phyloP scores from a whole-genome alignment of 495 filamentous ascomycete genomes.

The Hypoxylon intermedium region DNA sequence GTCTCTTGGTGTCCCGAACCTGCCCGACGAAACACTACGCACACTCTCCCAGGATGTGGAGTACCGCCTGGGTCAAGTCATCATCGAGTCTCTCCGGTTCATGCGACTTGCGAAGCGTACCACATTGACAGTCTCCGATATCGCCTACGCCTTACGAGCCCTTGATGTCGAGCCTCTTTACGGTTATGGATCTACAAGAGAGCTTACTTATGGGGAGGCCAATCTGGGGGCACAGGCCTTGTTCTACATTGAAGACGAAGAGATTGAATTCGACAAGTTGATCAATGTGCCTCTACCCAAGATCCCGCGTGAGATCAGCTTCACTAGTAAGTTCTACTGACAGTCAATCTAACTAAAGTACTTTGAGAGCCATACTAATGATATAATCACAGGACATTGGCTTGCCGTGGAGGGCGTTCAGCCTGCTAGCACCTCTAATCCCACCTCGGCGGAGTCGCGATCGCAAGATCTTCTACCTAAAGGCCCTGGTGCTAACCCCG shows the following conservation, averaged over 20 bases:
- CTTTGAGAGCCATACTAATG: constrained; percentile 20
- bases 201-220: constrained; percentile 89
- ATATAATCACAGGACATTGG: constrained; percentile 75
- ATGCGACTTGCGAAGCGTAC: constrained; percentile 90
- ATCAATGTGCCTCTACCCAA: constrained; percentile 96
- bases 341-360: background rate
- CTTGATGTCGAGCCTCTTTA: constrained; percentile 94
- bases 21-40: constrained; percentile 82
- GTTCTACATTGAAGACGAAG: constrained; percentile 97
- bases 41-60: constrained; percentile 92
- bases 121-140: constrained; percentile 81
- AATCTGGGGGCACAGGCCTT: constrained; percentile 91
- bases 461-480: constrained; percentile 86
- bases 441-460: constrained; percentile 78
- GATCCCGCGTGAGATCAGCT: constrained; percentile 88
- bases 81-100: constrained; percentile 91
- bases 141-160: constrained; percentile 79
- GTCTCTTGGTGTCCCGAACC: constrained; percentile 81
- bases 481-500: constrained; percentile 82
- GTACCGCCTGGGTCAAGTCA: constrained; percentile 87
- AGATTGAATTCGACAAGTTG: constrained; percentile 97
- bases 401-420: constrained; percentile 95
- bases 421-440: constrained; percentile 77
- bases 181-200: constrained; percentile 88
- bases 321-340: constrained; percentile 70